phyloP scores from a whole-genome alignment of 257 asterid species.

The Prunella vulgaris region DNA sequence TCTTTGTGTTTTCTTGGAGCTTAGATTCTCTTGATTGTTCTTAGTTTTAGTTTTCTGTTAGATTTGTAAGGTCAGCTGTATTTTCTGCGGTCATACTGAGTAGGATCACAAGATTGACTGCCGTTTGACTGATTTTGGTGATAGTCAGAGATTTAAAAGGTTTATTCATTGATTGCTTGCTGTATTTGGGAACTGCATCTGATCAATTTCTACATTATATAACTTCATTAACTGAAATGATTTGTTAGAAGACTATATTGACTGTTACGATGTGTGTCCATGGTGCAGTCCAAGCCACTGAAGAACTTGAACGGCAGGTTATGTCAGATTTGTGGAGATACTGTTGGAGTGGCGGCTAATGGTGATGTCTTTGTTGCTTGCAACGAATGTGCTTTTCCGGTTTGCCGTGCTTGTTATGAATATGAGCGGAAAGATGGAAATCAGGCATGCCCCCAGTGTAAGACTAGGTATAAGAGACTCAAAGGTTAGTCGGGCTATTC shows the following conservation, averaged over 20 bases:
- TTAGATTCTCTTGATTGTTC: constrained; percentile 9
- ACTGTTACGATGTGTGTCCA: constrained; percentile 8
- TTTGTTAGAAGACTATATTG: constrained; percentile 12
- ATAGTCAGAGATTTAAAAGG: background rate
- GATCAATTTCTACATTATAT: background rate
- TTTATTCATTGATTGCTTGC: background rate
- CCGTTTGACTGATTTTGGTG: constrained; percentile 8
- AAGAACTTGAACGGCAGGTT: constrained; percentile 64
- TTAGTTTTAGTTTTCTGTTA: background rate
- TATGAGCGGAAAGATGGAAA: constrained; percentile 91
- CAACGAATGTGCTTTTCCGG: constrained; percentile 92
- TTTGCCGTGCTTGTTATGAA: constrained; percentile 89
- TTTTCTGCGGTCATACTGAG: background rate
- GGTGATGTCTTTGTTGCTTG: constrained; percentile 91
- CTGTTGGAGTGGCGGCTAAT: constrained; percentile 54
- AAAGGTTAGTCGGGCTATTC: constrained; percentile 47
- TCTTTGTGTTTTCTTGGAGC: background rate
- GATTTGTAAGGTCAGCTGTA: background rate
- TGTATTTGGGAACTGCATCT: background rate
- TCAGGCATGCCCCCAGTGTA: constrained; percentile 87
- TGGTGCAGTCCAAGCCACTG: constrained; percentile 64
- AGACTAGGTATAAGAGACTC: constrained; percentile 82
- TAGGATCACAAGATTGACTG: background rate
- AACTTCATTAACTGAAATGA: background rate
- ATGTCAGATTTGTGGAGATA: constrained; percentile 91